phyloP scores from a whole-genome alignment of 1,284 basidiomycete species.

The Austropuccinia psidii region DNA sequence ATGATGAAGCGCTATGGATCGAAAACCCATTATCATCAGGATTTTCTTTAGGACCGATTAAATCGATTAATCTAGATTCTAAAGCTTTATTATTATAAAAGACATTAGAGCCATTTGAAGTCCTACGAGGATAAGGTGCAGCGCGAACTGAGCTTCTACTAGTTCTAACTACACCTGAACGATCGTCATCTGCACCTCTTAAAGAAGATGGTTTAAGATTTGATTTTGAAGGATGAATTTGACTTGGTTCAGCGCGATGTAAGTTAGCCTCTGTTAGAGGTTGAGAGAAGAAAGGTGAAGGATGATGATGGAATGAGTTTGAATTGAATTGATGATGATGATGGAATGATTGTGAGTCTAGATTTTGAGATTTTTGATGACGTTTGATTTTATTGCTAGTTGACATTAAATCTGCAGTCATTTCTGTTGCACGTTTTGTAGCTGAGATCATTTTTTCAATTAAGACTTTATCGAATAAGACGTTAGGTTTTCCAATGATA shows the following conservation, averaged over 20 bases:
- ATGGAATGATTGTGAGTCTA: not conserved
- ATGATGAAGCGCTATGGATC: constrained; percentile 15
- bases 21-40: not conserved
- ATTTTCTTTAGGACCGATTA: not conserved
- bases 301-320: not conserved
- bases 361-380: not conserved
- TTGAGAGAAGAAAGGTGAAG: not conserved
- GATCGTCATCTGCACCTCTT: not conserved
- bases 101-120: not conserved
- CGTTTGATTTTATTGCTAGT: constrained; percentile 1
- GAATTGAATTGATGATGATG: no score
- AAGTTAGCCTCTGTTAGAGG: constrained; percentile 9
- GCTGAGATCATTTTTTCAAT: constrained; percentile 13
- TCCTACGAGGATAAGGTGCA: not conserved
- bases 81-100: not conserved
- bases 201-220: not conserved
- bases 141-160: not conserved
- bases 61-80: not conserved
- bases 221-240: not conserved
- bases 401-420: not conserved
- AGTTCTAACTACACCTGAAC: constrained; percentile 5
- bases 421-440: constrained; percentile 9
- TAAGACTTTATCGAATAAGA: constrained; percentile 1
- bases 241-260: not conserved
- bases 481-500: not conserved